Conservation (phyloP, 1,284 basidiomycete genomes). For the Cryptococcus sp. region DNA sequence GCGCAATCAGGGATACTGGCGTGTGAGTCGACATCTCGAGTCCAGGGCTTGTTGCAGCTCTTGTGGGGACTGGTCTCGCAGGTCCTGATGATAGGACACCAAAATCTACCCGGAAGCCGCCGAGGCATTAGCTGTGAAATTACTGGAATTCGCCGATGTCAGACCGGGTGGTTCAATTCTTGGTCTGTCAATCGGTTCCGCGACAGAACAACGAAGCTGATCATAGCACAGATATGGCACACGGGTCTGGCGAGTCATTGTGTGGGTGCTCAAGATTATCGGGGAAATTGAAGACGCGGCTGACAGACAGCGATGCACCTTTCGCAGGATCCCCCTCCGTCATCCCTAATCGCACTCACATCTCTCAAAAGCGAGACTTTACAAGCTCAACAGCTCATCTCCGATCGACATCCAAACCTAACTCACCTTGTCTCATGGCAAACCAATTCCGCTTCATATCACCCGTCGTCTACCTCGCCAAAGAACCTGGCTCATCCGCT, state of each 20-base stretch:
- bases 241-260: slow-evolving; percentile 67
- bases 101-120: slow-evolving; percentile 59
- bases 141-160: slow-evolving; percentile 52
- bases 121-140: slow-evolving; percentile 57
- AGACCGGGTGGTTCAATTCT: slow-evolving; percentile 51
- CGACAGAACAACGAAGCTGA: neutral
- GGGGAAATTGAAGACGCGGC: slow-evolving; percentile 15
- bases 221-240: slow-evolving; percentile 57
- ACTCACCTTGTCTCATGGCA: slow-evolving; percentile 23
- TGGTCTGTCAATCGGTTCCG: slow-evolving; percentile 47
- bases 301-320: slow-evolving; percentile 49
- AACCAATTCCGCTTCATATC: slow-evolving; percentile 22
- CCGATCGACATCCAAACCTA: slow-evolving; percentile 2
- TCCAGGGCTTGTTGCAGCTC: too few species aligned
- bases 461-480: slow-evolving; percentile 3
- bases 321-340: slow-evolving; percentile 49
- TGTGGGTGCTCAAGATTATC: slow-evolving; percentile 28
- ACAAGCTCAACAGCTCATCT: slow-evolving; percentile 53
- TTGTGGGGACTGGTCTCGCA: too few species aligned
- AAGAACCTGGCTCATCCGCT: slow-evolving; percentile 36
- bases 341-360: slow-evolving; percentile 59
- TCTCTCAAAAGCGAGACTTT: slow-evolving; percentile 55
- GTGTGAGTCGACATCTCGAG: slow-evolving; percentile 14
- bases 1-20: slow-evolving; percentile 46
- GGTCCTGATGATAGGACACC: slow-evolving; percentile 49